These are phyloP conservation scores for Cryphonectria parasitica DNA, from an alignment of 2,329 filamentous ascomycete genomes.

Conservation along the genomic window DNA sequence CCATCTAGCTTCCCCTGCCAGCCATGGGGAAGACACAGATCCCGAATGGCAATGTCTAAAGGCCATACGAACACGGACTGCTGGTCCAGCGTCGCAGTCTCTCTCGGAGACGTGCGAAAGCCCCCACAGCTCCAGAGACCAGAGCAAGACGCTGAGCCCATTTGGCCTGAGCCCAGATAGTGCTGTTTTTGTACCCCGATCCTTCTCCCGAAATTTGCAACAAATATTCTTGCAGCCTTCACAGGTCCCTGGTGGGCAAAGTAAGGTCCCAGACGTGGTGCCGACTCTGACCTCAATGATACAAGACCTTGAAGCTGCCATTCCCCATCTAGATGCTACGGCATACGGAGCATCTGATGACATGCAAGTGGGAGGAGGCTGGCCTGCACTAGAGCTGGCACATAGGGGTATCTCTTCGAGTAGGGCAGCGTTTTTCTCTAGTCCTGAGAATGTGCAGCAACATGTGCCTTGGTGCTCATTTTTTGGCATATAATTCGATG, in stretches of 20 bases:
- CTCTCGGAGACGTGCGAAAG: neutral
- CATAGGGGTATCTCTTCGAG: neutral
- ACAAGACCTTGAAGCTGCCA: neutral
- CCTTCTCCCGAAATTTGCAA: neutral
- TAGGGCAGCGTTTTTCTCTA: neutral
- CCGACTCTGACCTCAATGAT: neutral
- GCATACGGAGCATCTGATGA: neutral
- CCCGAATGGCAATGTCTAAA: neutral
- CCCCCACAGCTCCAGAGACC: neutral
- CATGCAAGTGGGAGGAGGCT: neutral
- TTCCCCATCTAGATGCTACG: neutral
- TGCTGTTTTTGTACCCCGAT: neutral
- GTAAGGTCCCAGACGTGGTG: neutral
- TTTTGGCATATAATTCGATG: neutral
- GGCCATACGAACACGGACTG: neutral
- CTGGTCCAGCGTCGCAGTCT: neutral
- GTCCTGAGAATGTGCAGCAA: neutral
- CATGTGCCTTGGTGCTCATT: neutral
- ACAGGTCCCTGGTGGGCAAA: neutral
- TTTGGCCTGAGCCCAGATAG: neutral
- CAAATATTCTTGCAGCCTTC: neutral
- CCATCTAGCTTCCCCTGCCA: neutral
- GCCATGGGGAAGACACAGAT: neutral
- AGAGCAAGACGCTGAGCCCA: neutral
- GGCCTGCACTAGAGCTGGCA: neutral